Base-by-base conservation (phyloP, 345 rosid species). In the Tarenaya hassleriana region DNA sequence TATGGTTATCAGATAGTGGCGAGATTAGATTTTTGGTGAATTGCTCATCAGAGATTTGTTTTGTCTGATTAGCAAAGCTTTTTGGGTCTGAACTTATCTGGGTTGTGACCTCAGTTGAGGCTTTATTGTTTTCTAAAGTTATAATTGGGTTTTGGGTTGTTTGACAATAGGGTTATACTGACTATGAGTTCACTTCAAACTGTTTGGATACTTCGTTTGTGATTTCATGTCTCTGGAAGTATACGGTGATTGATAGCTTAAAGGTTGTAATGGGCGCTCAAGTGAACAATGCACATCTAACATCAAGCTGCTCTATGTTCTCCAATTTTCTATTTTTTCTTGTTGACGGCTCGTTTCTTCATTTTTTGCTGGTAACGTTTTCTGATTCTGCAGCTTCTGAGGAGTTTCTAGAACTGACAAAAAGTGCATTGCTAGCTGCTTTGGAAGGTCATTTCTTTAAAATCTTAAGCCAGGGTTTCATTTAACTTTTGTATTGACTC, bases 371-470 rank as follows among this genome's bases (percentile, higher is more conserved):
- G 38, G 40, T 20, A 8, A 1, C 27, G 4, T 33, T 46, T 19
- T 52, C 16, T 10, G 16, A 58, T 51, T 50, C 42, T 76, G 71
- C 79, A 92, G 97, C 95, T 58, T 88, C 97, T 19, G 95, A 88
- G 64, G 98, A 92, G 38, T 92, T 92, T 78, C 75, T 92, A 84
- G 98, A 88, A 71, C 98, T 88, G 34, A 83, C 94, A 1, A 92
- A 86, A 68, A 88, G 95, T 73, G 88, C 98, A 21, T 72, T 92
- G 57, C 75, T 79, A 66, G 96, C 98, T 6, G 84, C 94, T 47
- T 73, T 92, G 58, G 97, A 92, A 92, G 97, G 97, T 88, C 61
- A 46, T 24, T 44, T 50, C 33, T 54, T 34, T 18, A 20, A 24
- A 40, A 21, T 42, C 45, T 33, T 24, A 62, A 38, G 50, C 62